A percentile compares a stretch with the other conserved stretches of the same genome.
Evolutionary conservation across 768 basidiomycete species (phyloP).

Genomic region (Serpula lacrymans): DNA sequence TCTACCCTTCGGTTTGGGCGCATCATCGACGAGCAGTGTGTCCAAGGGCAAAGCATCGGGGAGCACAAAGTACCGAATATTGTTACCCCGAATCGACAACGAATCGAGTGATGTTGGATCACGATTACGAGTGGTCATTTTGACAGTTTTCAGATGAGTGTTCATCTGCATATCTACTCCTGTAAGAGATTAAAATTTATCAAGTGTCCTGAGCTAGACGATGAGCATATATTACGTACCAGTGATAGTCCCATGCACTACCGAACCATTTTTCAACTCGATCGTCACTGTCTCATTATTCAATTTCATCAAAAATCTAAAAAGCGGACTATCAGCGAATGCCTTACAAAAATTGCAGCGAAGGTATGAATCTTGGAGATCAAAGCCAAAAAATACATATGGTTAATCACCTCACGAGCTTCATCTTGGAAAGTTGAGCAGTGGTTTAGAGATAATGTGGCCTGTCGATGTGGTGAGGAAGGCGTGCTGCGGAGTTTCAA

Average conservation of each 20-base stretch:
- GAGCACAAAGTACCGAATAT: constrained; percentile 94
- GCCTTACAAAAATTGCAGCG: constrained; percentile 9
- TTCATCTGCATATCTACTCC: constrained; percentile 99
- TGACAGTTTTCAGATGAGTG: constrained; percentile 96
- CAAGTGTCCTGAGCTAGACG: background rate
- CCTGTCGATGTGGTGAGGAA: too few relatives aligned
- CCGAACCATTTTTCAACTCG: constrained; percentile 96
- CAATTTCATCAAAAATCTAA: constrained; percentile 98
- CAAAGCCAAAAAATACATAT: constrained; percentile 4
- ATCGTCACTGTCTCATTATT: constrained; percentile 99
- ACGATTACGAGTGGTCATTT: constrained; percentile 90
- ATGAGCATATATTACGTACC: constrained; percentile 46
- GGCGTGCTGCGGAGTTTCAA: too few relatives aligned
- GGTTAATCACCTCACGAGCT: constrained; percentile 70
- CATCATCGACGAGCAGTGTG: constrained; percentile 95
- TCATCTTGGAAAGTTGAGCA: constrained; percentile 60
- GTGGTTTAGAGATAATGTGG: too few relatives aligned
- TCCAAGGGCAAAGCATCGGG: constrained; percentile 96
- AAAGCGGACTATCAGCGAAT: constrained; percentile 11
- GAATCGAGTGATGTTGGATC: constrained; percentile 85
- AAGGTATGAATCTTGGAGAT: constrained; percentile 5
- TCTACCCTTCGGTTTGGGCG: constrained; percentile 90
- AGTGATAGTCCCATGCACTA: constrained; percentile 95
- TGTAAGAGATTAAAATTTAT: constrained; percentile 28
- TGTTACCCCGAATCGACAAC: constrained; percentile 94